phyloP scores from a whole-genome alignment of 2,329 filamentous ascomycete genomes.

The Botrytis paeoniae region DNA sequence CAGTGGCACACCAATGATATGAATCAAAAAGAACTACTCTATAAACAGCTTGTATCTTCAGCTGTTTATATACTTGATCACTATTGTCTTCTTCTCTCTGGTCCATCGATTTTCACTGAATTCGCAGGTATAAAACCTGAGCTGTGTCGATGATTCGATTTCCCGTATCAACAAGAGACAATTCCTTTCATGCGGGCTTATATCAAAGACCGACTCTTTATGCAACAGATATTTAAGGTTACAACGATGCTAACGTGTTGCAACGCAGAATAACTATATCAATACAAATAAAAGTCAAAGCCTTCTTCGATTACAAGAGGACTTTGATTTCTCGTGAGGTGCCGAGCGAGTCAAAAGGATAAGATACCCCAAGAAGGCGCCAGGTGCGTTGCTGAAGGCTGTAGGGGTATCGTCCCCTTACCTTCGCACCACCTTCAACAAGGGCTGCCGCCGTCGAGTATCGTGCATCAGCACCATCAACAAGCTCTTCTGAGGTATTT shows the following conservation, averaged over 20 bases:
- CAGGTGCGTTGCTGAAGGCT: background rate
- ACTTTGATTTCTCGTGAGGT: background rate
- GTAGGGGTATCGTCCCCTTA: conserved; percentile 44
- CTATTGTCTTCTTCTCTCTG: background rate
- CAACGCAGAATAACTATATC: background rate
- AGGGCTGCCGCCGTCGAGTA: conserved; percentile 67
- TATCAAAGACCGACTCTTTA: background rate
- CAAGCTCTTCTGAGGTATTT: conserved; percentile 50
- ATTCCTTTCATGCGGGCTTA: background rate
- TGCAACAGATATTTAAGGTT: too few relatives aligned
- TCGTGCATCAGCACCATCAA: conserved; percentile 68
- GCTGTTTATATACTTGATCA: background rate
- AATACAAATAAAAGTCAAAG: background rate
- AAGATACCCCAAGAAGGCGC: background rate
- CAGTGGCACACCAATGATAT: too few relatives aligned
- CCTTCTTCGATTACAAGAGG: background rate
- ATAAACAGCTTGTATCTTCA: background rate
- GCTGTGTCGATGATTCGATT: background rate
- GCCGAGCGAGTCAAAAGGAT: background rate
- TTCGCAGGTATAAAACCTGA: too few relatives aligned
- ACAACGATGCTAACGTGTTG: background rate
- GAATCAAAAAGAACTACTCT: background rate
- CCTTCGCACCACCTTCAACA: conserved; percentile 59
- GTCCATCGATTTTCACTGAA: background rate
- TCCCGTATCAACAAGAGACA: background rate